Base-by-base conservation (phyloP, 257 asterid species). In the Schizonepeta tenuifolia region DNA sequence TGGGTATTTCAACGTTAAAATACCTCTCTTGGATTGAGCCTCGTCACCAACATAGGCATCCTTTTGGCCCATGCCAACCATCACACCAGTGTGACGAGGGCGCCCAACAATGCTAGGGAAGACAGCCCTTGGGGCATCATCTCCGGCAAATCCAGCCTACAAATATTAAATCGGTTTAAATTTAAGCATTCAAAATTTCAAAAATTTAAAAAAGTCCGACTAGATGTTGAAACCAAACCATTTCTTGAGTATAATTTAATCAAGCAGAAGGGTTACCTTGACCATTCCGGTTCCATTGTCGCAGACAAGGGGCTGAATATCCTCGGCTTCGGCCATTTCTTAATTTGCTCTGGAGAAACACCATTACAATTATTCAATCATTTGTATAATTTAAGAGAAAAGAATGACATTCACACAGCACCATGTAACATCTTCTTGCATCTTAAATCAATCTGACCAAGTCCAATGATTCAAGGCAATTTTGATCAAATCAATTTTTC, bases 61-160 rank as follows among this genome's bases (percentile, higher is more conserved):
- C 60, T 90, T 90, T 60, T 90, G 96, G 38, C 96, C 96, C 96
- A 90, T 90, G 20, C 96, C 96, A 77, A 90, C 95, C 90, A 85
- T 85, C 77, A 85, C 90, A 65, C 90, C 90, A 50, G 90, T 85
- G 86, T 85, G 90, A 72, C 90, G 90, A 35, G 90, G 90, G 57
- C 90, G 90, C 4, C 90, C 90, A 35, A 85, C 90, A 9, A 83
- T 85, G 57, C 90, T 85, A 40, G 87, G 90, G 64, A 85, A 85
- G 60, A 85, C 90, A 12, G 90, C 87, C 78, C 89, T 78, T 58
- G 91, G 91, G 68, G 91, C 91, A 82, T 86, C 91, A 72, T 86
- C 89, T 78, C 89, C 89, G 71, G 89, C 91, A 80, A 86, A 86
- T 66, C 89, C 87, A 74, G 89, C 91, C 91, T 84, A 35, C 9